Evolutionary conservation across 768 basidiomycete genomes (phyloP).

Genomic region (Boletus huronensis): DNA sequence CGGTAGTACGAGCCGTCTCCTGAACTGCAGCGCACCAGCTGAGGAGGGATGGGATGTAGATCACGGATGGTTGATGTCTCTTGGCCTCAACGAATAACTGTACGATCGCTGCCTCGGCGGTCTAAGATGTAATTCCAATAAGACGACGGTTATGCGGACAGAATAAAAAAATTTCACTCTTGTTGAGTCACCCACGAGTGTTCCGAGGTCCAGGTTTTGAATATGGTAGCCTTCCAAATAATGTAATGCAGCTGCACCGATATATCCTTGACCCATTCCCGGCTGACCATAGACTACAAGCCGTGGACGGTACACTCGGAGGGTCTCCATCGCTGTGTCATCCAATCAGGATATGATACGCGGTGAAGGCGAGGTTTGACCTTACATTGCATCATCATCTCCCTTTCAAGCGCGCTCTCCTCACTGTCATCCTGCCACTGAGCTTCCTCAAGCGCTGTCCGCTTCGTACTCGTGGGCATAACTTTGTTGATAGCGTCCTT

Average conservation of each 20-base stretch:
- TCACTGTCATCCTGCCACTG: constrained; percentile 83
- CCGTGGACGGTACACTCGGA: constrained; percentile 87
- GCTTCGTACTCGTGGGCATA: constrained; percentile 76
- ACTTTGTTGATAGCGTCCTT: constrained; percentile 70
- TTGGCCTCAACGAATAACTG: constrained; percentile 97
- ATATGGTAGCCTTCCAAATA: constrained; percentile 95
- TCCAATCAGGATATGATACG: not conserved
- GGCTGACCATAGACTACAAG: constrained; percentile 73
- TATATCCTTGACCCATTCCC: constrained; percentile 89
- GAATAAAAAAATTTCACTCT: constrained; percentile 51
- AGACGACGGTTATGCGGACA: not conserved
- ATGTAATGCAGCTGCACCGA: constrained; percentile 89
- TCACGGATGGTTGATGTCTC: constrained; percentile 91
- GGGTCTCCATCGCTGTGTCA: constrained; percentile 77
- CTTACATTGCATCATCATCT: constrained; percentile 84
- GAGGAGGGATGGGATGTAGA: constrained; percentile 88
- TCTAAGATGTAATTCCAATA: constrained; percentile 41
- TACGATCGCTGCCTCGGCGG: constrained; percentile 87
- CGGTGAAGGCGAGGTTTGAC: constrained; percentile 2
- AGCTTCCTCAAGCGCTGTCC: constrained; percentile 89
- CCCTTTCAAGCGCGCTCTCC: constrained; percentile 83
- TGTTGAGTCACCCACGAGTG: constrained; percentile 83
- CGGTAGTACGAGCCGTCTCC: constrained; percentile 79
- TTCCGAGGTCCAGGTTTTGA: constrained; percentile 89
- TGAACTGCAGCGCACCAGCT: constrained; percentile 85